Evolutionary conservation across 1,139 yeast genomes (phyloP), one percentile per base, ranked within the genome.

Genomic region (Pichia terricola): DNA sequence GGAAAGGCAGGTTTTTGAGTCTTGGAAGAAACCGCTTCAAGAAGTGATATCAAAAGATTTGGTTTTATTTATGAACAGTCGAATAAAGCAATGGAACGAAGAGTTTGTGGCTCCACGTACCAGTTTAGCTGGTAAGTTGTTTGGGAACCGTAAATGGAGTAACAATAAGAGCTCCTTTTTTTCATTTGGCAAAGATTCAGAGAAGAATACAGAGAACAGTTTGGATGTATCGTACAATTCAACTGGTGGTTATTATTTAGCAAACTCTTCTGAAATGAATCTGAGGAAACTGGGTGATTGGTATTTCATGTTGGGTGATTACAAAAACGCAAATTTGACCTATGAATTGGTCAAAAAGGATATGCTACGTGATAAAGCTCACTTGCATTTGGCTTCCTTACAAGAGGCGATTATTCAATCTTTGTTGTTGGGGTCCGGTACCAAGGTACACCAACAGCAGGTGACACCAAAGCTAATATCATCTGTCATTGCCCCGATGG

Each of bases 341-440:
- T 91, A 91, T 60, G 97, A 91, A 49, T 62, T 86, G 46, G 70
- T 88, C 35, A 81, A 81, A 51, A 82, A 84, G 54, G 96, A 89
- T 59, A 82, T 81, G 54, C 70, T 78, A 34, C 75, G 75, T 50
- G 94, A 84, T 55, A 83, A 81, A 62, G 88, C 94, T 1, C 86
- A 94, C 89, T 67, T 72, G 4, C 82, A 86, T 55, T 73, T 84
- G 45, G 95, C 96, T 0, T 80, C 94, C 0, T 72, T 85, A 9
- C 91, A 89, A 50, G 97, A 91, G 63, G 83, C 86, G 83, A 81
- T 87, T 52, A 82, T 88, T 1, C 70, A 81, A 1, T 80, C 95
- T 1, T 67, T 82, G 39, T 63, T 89, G 7, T 69, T 91, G 65
- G 77, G 79, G 2, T 84, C 87, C 48, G 35, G 42, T 50, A 66